Conservation (phyloP, 2,329 filamentous ascomycete species). For the Colletotrichum spinosum region DNA sequence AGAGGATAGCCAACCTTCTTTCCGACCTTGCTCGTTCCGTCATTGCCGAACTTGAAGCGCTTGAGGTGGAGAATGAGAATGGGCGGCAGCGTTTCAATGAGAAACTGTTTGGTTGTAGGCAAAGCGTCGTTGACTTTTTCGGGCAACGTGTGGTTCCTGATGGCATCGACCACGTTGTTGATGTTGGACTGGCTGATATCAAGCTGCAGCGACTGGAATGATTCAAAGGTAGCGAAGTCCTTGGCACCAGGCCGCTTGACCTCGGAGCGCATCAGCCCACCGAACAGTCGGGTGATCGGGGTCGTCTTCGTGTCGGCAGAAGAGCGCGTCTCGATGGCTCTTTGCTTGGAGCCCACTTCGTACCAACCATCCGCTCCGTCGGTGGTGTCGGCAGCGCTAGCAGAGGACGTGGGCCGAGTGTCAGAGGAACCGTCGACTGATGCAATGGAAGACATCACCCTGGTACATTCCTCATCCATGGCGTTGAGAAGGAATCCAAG, state of each 20-base stretch:
- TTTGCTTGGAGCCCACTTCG: slow-evolving; percentile 94
- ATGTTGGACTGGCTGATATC: slow-evolving; percentile 91
- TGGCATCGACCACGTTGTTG: slow-evolving; percentile 90
- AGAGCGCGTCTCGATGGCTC: slow-evolving; percentile 84
- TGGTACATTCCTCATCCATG: slow-evolving; percentile 90
- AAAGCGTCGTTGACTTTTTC: slow-evolving; percentile 85
- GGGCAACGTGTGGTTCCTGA: slow-evolving; percentile 84
- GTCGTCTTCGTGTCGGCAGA: slow-evolving; percentile 82
- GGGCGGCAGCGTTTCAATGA: slow-evolving; percentile 90
- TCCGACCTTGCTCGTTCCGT: slow-evolving; percentile 96
- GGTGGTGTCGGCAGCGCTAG: slow-evolving; percentile 43
- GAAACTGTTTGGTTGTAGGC: slow-evolving; percentile 88
- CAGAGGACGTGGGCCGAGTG: slow-evolving; percentile 43
- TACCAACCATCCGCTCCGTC: slow-evolving; percentile 79
- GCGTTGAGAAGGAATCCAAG: slow-evolving; percentile 92
- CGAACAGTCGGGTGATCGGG: slow-evolving; percentile 94
- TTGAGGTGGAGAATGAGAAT: slow-evolving; percentile 96
- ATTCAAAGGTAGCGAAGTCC: slow-evolving; percentile 90
- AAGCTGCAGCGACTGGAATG: slow-evolving; percentile 93
- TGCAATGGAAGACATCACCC: slow-evolving; percentile 67
- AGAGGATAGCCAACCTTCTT: slow-evolving; percentile 97
- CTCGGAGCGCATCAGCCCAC: slow-evolving; percentile 90
- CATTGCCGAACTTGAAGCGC: slow-evolving; percentile 94
- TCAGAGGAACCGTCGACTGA: slow-evolving; percentile 38
- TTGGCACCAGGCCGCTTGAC: slow-evolving; percentile 88